Base-by-base conservation (phyloP, 169 alveolate species). In the Eimeria necatrix region DNA sequence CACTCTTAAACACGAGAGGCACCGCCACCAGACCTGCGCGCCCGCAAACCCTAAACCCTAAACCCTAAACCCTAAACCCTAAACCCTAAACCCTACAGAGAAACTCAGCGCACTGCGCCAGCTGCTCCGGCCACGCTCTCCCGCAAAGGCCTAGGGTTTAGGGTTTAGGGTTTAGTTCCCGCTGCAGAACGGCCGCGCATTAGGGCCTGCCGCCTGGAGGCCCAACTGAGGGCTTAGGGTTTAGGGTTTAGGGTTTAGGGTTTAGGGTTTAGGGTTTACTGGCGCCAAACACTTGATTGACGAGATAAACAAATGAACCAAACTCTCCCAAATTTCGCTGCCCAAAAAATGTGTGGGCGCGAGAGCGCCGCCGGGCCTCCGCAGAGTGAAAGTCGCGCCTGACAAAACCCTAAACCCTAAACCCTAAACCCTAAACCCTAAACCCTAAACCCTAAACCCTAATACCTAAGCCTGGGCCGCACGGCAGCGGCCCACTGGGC, bases 271-370 rank as follows among this genome's bases (percentile, higher is more conserved):
- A 74, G 61, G 52, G 22, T 52, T 68, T 68, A 68, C 93, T 86
- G 49, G 93, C 84, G 32, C 94, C 94, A 88, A 89, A 89, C 46
- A 89, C 60, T 59, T 89, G 94, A 60, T 89, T 89, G 76, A 89
- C 92, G 26, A 84, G 87, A 49, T 92, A 92, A 26, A 92, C 87
- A 51, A 84, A 73, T 22, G 85, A 78, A 3, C 93, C 91, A 6
- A 53, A 16, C 51, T 92, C 93, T 46, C 95, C 93, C 73, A 81
- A 53, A 18, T 41, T 61, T 22, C 92, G 70, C 81, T 26, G 56
- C 16, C 94, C 94, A 70, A 64, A 89, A 52, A 86, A 86, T 16
- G 78, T 20, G 78, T 16, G 78, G 14, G 78, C 1, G 46, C 78
- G 78, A n/a, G 78, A 68, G 78, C 78, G 78, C 2, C 78, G 18